phyloP scores from a whole-genome alignment of 768 basidiomycete species.

The Tephrocybe sp. region DNA sequence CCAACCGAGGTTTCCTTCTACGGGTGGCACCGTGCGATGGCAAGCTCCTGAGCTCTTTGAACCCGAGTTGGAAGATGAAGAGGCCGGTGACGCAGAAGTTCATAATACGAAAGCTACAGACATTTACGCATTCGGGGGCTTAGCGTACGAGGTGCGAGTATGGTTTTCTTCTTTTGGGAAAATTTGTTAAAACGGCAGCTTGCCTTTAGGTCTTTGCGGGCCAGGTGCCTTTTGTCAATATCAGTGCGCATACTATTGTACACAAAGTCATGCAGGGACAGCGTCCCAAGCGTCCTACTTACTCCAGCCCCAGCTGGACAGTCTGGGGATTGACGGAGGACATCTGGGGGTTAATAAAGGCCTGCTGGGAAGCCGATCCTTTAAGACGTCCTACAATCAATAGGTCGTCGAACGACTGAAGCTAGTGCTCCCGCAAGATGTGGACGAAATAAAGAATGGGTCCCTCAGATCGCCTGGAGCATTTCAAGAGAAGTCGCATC shows the following conservation, averaged over 20 bases:
- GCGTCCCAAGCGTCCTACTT: neutral
- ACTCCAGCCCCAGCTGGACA: neutral
- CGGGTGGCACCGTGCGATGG: constrained; percentile 16
- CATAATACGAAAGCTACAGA: constrained; percentile 13
- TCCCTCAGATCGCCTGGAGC: no score
- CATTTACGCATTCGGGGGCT: constrained; percentile 16
- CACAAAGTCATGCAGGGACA: neutral
- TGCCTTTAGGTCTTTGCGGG: neutral
- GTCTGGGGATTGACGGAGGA: neutral
- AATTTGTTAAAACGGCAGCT: no score
- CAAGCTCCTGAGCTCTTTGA: constrained; percentile 19
- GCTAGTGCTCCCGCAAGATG: no score
- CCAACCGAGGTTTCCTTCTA: neutral
- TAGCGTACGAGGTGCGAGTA: constrained; percentile 16
- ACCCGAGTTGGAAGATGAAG: neutral
- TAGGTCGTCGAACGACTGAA: no score
- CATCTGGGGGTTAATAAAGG: neutral
- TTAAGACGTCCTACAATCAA: no score
- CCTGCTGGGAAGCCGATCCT: no score
- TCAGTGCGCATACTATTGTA: neutral
- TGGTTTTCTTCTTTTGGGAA: no score
- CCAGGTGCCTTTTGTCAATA: neutral
- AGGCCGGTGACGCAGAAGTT: no score
- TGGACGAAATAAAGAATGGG: no score
- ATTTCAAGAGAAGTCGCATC: no score